Evolutionary conservation across 2,329 filamentous ascomycete species (phyloP).

Genomic region (Aquanectria penicillioides): DNA sequence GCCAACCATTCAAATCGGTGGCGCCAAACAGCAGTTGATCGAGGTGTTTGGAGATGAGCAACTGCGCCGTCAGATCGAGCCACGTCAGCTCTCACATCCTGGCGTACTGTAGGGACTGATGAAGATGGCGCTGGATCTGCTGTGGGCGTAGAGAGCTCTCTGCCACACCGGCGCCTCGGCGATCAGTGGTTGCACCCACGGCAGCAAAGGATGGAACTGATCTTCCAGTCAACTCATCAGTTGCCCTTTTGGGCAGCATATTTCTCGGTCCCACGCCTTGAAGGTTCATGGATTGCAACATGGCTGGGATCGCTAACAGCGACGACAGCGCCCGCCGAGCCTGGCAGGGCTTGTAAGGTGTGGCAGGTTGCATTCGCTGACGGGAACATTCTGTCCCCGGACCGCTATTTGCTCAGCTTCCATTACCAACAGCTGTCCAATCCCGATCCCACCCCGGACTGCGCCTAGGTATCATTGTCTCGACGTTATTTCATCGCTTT

Average conservation of each 20-base stretch:
- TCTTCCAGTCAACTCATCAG: neutral
- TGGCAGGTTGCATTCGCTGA: slow-evolving; percentile 16
- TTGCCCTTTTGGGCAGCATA: neutral
- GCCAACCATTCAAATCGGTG: neutral
- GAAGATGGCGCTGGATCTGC: neutral
- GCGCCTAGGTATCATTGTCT: too few species aligned
- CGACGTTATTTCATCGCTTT: too few species aligned
- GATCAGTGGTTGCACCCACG: neutral
- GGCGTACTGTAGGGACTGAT: neutral
- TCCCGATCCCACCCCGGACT: neutral
- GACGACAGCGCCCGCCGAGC: neutral
- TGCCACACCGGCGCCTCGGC: neutral
- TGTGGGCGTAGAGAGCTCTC: neutral
- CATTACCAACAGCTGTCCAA: too few species aligned
- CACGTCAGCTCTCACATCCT: neutral
- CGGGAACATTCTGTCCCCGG: slow-evolving; percentile 2
- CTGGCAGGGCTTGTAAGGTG: slow-evolving; percentile 10
- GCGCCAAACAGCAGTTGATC: slow-evolving; percentile 1
- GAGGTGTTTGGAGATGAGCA: neutral
- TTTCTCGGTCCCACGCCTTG: neutral
- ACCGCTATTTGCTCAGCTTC: neutral
- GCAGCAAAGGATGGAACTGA: too few species aligned
- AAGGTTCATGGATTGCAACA: slow-evolving; percentile 4
- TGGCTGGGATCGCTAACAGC: neutral
- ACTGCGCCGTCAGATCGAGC: neutral